Evolutionary conservation across 345 rosid species (phyloP).

Genomic region (Microthlaspi erraticum): DNA sequence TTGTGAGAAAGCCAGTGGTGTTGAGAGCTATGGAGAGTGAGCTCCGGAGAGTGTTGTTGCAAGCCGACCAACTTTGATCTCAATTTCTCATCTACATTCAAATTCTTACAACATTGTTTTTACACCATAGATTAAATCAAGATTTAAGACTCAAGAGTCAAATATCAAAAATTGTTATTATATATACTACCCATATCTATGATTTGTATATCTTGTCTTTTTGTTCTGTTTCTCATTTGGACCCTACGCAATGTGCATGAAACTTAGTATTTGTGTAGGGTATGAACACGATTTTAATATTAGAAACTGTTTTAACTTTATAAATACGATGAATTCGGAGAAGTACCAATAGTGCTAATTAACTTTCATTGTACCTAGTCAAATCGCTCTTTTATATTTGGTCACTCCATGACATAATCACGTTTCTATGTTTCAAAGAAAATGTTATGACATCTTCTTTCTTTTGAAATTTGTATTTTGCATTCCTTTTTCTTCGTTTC

Average conservation of each 20-base stretch:
- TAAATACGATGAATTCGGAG: neutral
- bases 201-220: conserved; percentile 3
- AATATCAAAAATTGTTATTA: conserved; percentile 23
- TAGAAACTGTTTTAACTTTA: neutral
- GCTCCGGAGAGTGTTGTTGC: conserved; percentile 69
- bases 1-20: conserved; percentile 74
- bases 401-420: conserved; percentile 4
- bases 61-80: conserved; percentile 51
- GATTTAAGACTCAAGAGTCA: no score
- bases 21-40: conserved; percentile 70
- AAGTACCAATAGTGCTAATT: neutral
- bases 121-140: conserved; percentile 27
- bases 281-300: conserved; percentile 3
- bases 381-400: neutral
- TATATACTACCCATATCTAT: conserved; percentile 3
- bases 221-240: conserved; percentile 23
- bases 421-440: neutral
- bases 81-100: conserved; percentile 9
- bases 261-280: conserved; percentile 32
- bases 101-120: conserved; percentile 23
- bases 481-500: neutral
- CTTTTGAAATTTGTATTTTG: neutral
- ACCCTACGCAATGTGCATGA: conserved; percentile 19
- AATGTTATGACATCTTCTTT: neutral
- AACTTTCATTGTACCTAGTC: neutral